These are phyloP conservation scores for Lithohypha guttulata DNA, from an alignment of 2,329 filamentous ascomycete genomes.

Conservation along the genomic window DNA sequence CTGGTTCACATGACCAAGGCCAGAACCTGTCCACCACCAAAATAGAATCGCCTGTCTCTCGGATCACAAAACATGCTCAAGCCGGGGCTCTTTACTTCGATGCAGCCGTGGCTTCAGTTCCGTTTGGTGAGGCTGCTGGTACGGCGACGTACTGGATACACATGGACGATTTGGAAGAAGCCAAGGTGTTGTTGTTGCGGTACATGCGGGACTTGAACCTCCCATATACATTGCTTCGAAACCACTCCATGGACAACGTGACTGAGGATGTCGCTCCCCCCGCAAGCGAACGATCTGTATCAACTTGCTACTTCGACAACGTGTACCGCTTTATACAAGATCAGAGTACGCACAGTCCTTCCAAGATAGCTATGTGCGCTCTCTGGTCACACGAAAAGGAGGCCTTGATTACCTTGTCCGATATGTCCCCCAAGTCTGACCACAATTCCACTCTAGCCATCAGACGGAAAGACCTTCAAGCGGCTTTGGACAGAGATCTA, in stretches of 20 bases:
- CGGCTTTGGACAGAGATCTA: slow-evolving; percentile 12
- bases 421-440: slow-evolving; percentile 14
- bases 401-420: slow-evolving; percentile 22
- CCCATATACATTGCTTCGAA: slow-evolving; percentile 8
- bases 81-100: slow-evolving; percentile 39
- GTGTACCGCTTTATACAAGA: slow-evolving; percentile 33
- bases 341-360: slow-evolving; percentile 14
- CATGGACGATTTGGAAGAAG: slow-evolving; percentile 42
- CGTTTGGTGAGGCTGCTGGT: slow-evolving; percentile 35
- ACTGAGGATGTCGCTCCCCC: not conserved
- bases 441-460: slow-evolving; percentile 12
- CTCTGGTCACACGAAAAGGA: slow-evolving; percentile 17
- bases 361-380: slow-evolving; percentile 20
- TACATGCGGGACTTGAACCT: slow-evolving; percentile 31
- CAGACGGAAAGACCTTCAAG: slow-evolving; percentile 15
- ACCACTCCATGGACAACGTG: slow-evolving; percentile 20
- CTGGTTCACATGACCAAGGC: not conserved
- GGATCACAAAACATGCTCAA: slow-evolving; percentile 30
- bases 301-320: slow-evolving; percentile 33
- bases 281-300: slow-evolving; percentile 31
- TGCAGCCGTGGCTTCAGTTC: slow-evolving; percentile 36
- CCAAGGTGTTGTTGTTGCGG: slow-evolving; percentile 42
- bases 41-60: slow-evolving; percentile 21
- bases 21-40: not conserved
- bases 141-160: slow-evolving; percentile 46